Evolutionary conservation across 257 asterid species (phyloP).

Genomic region (Solanum paucissectum): DNA sequence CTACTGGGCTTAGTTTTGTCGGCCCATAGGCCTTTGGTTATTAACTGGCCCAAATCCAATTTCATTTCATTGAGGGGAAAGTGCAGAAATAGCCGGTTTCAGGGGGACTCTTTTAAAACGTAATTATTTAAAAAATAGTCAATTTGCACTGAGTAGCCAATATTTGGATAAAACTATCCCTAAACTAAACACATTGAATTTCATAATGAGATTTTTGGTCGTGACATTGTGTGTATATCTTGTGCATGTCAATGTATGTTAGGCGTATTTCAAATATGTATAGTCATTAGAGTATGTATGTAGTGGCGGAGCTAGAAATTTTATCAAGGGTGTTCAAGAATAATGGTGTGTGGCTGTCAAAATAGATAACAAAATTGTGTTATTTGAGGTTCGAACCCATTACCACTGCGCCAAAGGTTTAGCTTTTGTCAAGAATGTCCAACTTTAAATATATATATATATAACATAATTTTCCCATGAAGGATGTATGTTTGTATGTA

Average conservation of each 20-base stretch:
- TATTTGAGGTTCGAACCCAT: too few species aligned
- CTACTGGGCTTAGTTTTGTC: background rate
- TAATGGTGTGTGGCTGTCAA: too few species aligned
- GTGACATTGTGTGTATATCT: background rate
- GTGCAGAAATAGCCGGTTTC: background rate
- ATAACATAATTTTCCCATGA: too few species aligned
- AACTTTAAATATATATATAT: too few species aligned
- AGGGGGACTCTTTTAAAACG: background rate
- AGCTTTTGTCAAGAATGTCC: background rate
- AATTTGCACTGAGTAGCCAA: background rate
- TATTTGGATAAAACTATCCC: background rate
- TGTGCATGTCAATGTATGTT: background rate
- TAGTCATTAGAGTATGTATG: too few species aligned
- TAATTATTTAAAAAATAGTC: background rate
- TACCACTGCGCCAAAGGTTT: too few species aligned
- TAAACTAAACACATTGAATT: background rate
- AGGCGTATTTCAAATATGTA: background rate
- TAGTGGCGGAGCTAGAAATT: accelerated
- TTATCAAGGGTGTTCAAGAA: too few species aligned
- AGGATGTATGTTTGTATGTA: background rate
- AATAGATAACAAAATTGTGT: too few species aligned
- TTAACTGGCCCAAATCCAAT: background rate
- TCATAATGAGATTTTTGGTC: background rate
- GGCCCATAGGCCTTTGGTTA: background rate
- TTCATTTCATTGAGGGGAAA: background rate